Conservation (phyloP, 2,329 filamentous ascomycete genomes). For the Ascochyta koolunga region DNA sequence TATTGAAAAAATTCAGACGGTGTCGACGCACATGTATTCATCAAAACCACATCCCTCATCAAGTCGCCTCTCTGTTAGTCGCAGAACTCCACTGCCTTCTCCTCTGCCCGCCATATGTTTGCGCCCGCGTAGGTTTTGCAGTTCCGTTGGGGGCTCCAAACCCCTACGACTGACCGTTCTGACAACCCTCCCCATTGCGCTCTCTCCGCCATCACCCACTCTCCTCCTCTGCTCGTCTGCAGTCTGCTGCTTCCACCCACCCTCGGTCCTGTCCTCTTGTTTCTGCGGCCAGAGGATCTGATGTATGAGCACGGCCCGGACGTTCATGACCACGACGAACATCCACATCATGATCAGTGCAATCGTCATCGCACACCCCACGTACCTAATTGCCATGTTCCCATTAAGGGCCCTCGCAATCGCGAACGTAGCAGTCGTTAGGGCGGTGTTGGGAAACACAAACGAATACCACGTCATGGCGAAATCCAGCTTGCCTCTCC, state of each 20-base stretch:
- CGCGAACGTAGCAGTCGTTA: constrained; percentile 74
- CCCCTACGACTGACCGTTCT: constrained; percentile 31
- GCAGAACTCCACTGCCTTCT: constrained; percentile 26
- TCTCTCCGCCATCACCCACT: constrained; percentile 27
- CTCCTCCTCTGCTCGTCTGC: constrained; percentile 38
- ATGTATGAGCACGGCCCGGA: constrained; percentile 67
- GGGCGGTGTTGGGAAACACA: constrained; percentile 78
- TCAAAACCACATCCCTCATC: background rate
- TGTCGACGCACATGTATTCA: background rate
- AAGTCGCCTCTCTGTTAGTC: background rate
- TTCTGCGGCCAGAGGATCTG: constrained; percentile 80
- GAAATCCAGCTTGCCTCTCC: constrained; percentile 69
- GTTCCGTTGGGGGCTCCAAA: constrained; percentile 4
- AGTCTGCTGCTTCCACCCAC: constrained; percentile 57
- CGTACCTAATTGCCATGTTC: constrained; percentile 63
- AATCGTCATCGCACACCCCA: constrained; percentile 72
- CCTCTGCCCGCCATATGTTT: constrained; percentile 22
- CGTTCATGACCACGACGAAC: constrained; percentile 72
- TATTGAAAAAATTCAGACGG: no score
- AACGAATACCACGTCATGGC: constrained; percentile 89
- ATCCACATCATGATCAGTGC: constrained; percentile 71
- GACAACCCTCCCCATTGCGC: constrained; percentile 24
- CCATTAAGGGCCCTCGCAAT: constrained; percentile 63
- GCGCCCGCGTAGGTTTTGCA: constrained; percentile 9
- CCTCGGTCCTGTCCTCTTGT: constrained; percentile 68